Base-by-base conservation (phyloP, 495 filamentous ascomycete genomes). In the Friedmanniomyces simplex region DNA sequence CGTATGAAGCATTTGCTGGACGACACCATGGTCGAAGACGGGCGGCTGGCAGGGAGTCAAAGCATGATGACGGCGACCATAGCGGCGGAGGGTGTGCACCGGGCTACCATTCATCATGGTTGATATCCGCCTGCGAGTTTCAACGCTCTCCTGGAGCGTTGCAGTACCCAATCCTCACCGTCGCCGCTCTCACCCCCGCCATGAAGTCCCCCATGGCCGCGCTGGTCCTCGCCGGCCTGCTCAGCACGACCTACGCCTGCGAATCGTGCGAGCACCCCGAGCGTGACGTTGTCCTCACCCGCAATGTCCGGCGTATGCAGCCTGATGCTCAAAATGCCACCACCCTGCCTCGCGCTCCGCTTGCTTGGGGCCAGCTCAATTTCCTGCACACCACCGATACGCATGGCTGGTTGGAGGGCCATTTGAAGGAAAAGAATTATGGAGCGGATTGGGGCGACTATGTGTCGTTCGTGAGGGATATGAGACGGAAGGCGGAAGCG, bases 321-420 rank as follows among this genome's bases (percentile, higher is more conserved):
- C 77, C 77, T 10, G 76, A 69, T 36, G 74, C 76, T 0, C 63
- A 67, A 25, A 69, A 72, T 52, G 70, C 71, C 21, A 65, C 62
- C 3, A 63, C 66, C 16, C 24, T 58, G 21, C 73, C 74, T 28
- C 66, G 62, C 37, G 66, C 59, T 5, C 72, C 69, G 28, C 34
- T 76, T 57, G 67, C 69, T 64, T 77, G 74, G 72, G 73, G 74
- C 21, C 68, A 76, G 57, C 58, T 77, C 51, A 77, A 77, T 52
- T 72, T 76, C 48, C 59, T 76, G 16, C 74, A 76, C 45, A 77
- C 72, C 1, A 75, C 72, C 1, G 74, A 76, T 54, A 72, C 68
- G 11, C 74, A 77, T 63, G 74, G 74, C 14, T 76, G 73, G 74
- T 66, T 73, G 2, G 73, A 75, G 64, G 74, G 72, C 13, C 73